Conservation (phyloP, 129 eudicot genomes). For the Saposhnikovia divaricata region DNA sequence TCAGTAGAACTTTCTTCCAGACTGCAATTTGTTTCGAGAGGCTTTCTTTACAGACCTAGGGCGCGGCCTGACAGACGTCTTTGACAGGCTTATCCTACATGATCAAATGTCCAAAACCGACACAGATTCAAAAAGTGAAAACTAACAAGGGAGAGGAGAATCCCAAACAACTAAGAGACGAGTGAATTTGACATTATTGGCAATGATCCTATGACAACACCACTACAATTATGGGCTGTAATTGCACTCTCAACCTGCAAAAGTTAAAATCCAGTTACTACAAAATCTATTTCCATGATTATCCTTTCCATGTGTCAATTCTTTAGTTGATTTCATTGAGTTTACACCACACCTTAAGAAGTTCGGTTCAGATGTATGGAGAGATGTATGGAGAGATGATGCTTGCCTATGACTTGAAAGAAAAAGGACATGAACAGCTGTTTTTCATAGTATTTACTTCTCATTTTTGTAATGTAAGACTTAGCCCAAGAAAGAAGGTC, state of each 20-base stretch:
- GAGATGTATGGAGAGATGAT: no score
- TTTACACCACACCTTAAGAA: no score
- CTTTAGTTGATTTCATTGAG: no score
- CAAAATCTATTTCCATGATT: not conserved
- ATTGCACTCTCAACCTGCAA: conserved; percentile 36
- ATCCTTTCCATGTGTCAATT: no score
- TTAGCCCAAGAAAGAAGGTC: no score
- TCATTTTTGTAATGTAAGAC: no score
- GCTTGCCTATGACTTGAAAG: no score
- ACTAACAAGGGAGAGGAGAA: not conserved
- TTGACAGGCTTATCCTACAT: conserved; percentile 39
- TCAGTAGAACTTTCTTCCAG: no score
- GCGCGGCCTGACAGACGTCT: conserved; percentile 30
- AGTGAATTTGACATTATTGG: conserved; percentile 21
- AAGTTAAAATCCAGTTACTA: not conserved
- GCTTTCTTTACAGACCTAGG: not conserved
- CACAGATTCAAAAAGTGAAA: not conserved
- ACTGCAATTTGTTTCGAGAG: not conserved
- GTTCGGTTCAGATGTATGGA: no score
- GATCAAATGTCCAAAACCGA: not conserved
- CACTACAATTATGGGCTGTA: conserved; percentile 28
- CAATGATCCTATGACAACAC: conserved; percentile 23
- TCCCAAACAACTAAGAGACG: no score
- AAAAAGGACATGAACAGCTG: no score
- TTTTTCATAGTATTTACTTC: no score